Percentiles rank a stretch among this genome's conserved stretches.
Evolutionary conservation across 2,329 filamentous ascomycete species (phyloP).

Genomic region (Coniosporium tulheliwenetii): DNA sequence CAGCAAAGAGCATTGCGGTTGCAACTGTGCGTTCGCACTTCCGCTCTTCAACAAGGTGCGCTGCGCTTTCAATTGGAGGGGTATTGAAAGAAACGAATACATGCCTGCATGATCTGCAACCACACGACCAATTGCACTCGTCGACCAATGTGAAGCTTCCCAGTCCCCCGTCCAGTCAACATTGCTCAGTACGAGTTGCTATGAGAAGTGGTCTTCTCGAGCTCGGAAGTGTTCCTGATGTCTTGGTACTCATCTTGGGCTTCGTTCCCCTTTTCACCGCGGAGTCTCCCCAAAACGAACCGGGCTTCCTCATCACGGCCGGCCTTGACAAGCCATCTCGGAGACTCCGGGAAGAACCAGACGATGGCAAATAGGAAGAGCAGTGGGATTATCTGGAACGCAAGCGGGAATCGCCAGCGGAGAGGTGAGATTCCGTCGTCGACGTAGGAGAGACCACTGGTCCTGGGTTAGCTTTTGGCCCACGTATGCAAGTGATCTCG

Average conservation of each 20-base stretch:
- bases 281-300: conserved; percentile 47
- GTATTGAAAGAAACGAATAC: too few species aligned
- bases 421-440: conserved; percentile 38
- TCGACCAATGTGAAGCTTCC: conserved; percentile 17
- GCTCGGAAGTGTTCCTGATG: conserved; percentile 45
- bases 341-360: conserved; percentile 57
- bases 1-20: too few species aligned
- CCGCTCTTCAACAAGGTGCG: too few species aligned
- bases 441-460: conserved; percentile 39
- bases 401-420: conserved; percentile 53
- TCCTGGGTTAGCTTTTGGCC: background rate
- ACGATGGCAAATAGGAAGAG: conserved; percentile 38
- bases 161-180: conserved; percentile 14
- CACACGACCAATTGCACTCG: conserved; percentile 22
- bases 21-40: too few species aligned
- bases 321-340: conserved; percentile 50
- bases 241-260: conserved; percentile 53
- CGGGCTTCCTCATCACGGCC: conserved; percentile 51
- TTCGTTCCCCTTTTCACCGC: conserved; percentile 36
- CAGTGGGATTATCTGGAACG: conserved; percentile 53
- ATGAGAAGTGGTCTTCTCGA: conserved; percentile 31
- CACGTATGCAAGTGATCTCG: background rate
- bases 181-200: conserved; percentile 15
- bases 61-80: too few species aligned
- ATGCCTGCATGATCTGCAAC: conserved; percentile 24